Evolutionary conservation across 805 yeast genomes (phyloP).

Genomic region (Suhomyces prunicola): DNA sequence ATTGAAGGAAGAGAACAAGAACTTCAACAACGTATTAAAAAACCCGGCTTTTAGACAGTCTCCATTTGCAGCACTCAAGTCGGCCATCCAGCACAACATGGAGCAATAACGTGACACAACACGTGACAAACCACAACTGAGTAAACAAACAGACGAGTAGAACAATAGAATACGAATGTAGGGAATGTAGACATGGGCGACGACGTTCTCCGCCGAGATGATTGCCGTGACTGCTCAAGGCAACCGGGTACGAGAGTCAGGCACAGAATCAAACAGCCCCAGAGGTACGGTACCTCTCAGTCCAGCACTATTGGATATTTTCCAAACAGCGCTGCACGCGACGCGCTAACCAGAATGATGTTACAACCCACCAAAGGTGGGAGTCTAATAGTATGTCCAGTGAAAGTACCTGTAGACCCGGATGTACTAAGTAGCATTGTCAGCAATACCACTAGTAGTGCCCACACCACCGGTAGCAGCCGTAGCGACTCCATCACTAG

Average conservation of each 20-base stretch:
- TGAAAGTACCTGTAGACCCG: background rate
- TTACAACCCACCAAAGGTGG: background rate
- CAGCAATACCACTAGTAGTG: background rate
- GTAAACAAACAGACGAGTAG: background rate
- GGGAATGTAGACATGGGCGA: background rate
- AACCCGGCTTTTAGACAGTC: conserved; percentile 53
- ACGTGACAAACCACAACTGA: background rate
- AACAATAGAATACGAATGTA: background rate
- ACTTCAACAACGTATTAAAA: conserved; percentile 57
- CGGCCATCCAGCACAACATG: conserved; percentile 40
- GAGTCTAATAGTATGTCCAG: background rate
- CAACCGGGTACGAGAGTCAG: background rate
- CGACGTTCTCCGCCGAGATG: background rate
- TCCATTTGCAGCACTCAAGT: conserved; percentile 65
- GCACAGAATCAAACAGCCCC: background rate
- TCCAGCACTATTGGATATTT: background rate
- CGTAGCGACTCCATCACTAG: background rate
- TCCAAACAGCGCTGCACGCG: background rate
- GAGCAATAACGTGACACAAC: conserved; percentile 3
- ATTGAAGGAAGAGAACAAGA: conserved; percentile 53
- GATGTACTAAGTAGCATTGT: background rate
- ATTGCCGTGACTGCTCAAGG: background rate
- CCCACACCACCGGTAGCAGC: background rate
- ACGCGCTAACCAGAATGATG: background rate
- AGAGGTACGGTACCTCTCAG: background rate